Evolutionary conservation across 768 basidiomycete genomes (phyloP).

Genomic region (Phallus indusiatus): DNA sequence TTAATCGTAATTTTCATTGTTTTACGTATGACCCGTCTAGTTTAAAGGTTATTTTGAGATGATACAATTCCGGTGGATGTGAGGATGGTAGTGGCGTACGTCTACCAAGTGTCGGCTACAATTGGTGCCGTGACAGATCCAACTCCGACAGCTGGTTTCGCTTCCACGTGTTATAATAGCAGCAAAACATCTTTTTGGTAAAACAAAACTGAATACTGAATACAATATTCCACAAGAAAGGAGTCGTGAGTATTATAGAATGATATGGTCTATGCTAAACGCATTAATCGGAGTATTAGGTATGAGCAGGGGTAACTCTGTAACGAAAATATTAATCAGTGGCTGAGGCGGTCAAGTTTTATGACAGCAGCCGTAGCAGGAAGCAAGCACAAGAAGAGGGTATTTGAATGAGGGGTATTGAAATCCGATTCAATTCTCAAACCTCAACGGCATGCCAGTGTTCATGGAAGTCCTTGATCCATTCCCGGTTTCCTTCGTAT

Average conservation of each 20-base stretch:
- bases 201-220: too few relatives aligned
- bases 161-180: neutral
- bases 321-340: neutral
- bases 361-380: neutral
- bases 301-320: neutral
- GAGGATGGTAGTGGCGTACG: neutral
- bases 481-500: constrained; percentile 5
- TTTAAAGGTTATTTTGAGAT: neutral
- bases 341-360: neutral
- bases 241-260: neutral
- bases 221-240: too few relatives aligned
- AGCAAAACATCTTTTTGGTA: too few relatives aligned
- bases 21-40: constrained; percentile 19
- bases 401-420: neutral
- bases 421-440: neutral
- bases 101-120: neutral
- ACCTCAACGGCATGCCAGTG: neutral
- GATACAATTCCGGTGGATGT: neutral
- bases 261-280: neutral
- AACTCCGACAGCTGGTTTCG: neutral
- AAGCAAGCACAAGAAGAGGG: neutral
- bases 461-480: constrained; percentile 2
- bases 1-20: constrained; percentile 95
- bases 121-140: neutral
- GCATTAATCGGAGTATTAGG: neutral